These are phyloP conservation scores for Hippophae rhamnoides DNA, from an alignment of 306 rosid species.

Conservation along the genomic window DNA sequence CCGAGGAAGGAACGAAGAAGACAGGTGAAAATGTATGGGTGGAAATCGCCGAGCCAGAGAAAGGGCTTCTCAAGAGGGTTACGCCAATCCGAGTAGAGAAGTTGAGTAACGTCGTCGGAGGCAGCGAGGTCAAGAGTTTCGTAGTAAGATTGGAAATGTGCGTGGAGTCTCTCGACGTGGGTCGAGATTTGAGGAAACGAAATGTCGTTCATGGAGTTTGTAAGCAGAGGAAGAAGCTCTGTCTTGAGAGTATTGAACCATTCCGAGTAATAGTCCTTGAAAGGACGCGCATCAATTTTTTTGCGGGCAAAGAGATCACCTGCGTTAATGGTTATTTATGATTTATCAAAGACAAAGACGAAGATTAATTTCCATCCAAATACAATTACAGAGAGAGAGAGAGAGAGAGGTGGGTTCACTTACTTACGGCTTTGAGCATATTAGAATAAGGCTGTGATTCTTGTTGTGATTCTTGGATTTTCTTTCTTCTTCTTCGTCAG, in stretches of 20 bases:
- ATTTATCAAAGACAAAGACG: background rate
- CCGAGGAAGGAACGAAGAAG: slow-evolving; percentile 55
- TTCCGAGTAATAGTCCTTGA: slow-evolving; percentile 30
- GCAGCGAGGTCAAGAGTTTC: slow-evolving; percentile 55
- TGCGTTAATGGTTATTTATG: background rate
- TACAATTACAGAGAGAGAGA: background rate
- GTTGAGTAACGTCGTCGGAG: slow-evolving; percentile 27
- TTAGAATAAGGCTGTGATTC: background rate
- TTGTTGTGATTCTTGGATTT: background rate
- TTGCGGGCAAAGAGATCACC: slow-evolving; percentile 19
- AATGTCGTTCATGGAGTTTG: slow-evolving; percentile 21
- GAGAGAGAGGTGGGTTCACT: background rate
- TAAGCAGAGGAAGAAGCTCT: slow-evolving; percentile 33
- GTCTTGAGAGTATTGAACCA: slow-evolving; percentile 28
- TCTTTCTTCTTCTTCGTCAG: background rate
- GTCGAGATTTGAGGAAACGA: slow-evolving; percentile 25
- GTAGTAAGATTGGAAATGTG: slow-evolving; percentile 66
- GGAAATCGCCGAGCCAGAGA: slow-evolving; percentile 67
- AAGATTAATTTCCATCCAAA: background rate
- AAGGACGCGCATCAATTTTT: slow-evolving; percentile 13
- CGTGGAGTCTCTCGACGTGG: slow-evolving; percentile 43
- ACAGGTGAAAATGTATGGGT: slow-evolving; percentile 62
- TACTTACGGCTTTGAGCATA: slow-evolving; percentile 1
- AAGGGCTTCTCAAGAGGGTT: slow-evolving; percentile 57
- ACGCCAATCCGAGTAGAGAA: slow-evolving; percentile 60